Percentiles rank a stretch among this genome's conserved stretches.
These are phyloP conservation scores for Pleurotus pulmonarius DNA, from an alignment of 768 basidiomycete genomes.

Conservation along the genomic window DNA sequence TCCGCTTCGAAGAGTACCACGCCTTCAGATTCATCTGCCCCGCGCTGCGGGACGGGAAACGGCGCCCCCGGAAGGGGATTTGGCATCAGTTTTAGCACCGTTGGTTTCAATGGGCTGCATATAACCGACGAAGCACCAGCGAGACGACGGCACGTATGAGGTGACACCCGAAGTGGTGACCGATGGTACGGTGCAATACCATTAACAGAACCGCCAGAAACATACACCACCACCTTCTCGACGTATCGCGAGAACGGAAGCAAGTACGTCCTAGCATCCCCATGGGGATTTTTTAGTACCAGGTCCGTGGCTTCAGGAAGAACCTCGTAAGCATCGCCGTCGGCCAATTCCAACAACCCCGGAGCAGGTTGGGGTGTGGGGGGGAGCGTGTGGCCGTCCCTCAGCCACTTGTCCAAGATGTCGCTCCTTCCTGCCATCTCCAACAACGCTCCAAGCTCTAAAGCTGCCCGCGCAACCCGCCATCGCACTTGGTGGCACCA, in stretches of 20 bases:
- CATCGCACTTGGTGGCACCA: slow-evolving; percentile 99
- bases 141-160: slow-evolving; percentile 40
- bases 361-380: slow-evolving; percentile 12
- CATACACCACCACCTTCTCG: slow-evolving; percentile 48
- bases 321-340: slow-evolving; percentile 27
- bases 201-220: slow-evolving; percentile 54
- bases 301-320: slow-evolving; percentile 36
- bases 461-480: slow-evolving; percentile 74
- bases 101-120: slow-evolving; percentile 43
- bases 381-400: slow-evolving; percentile 53
- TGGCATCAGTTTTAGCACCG: slow-evolving; percentile 58
- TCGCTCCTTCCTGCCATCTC: slow-evolving; percentile 23
- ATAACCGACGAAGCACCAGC: slow-evolving; percentile 13
- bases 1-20: slow-evolving; percentile 60
- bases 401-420: slow-evolving; percentile 64
- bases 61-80: slow-evolving; percentile 44
- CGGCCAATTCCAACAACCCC: slow-evolving; percentile 16
- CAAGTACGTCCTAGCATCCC: slow-evolving; percentile 40
- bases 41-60: slow-evolving; percentile 68
- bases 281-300: slow-evolving; percentile 37
- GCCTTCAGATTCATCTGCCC: slow-evolving; percentile 73
- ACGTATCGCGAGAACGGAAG: slow-evolving; percentile 35
- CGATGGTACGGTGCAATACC: slow-evolving; percentile 47
- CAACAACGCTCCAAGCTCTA: slow-evolving; percentile 53
- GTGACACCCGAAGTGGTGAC: slow-evolving; percentile 39